Base-by-base conservation (phyloP, 441 rosid genomes). In the Euphorbia celastroides region DNA sequence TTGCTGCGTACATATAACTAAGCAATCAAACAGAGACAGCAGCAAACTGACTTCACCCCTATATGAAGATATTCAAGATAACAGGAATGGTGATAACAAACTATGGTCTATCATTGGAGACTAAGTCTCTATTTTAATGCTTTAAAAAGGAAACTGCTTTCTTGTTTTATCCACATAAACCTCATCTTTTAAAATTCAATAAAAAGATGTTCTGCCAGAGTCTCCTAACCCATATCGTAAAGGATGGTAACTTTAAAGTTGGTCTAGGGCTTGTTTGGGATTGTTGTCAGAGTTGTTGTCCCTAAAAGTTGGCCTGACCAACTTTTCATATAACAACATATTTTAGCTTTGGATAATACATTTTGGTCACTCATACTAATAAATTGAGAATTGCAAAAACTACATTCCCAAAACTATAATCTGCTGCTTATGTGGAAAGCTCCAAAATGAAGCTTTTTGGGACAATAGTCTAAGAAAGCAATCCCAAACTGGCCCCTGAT, bases 1-100 rank as follows among this genome's bases (percentile, higher is more conserved):
- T 65, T 67, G 50, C 77, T 75, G 76, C 70, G 72, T 59, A 56
- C 42, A 57, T 57, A 71, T 7, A 75, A 60, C 46, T 48, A 62
- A 57, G 46, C 44, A 70, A 72, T 73, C 72, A 5, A 60, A 65
- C 5, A 30, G 5, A 68, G 46, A 70, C 22, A 5, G 4, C 14
- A 16, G 55, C 57, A 61, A 17, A 70, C 36, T 5, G n/a, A n/a
- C 32, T 34, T 65, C 57, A 31, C 34, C 46, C 28, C 1, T 28
- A 30, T 22, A 57, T 11, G 36, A 34, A 2, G n/a, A 44, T 41
- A 11, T 41, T 11, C 25, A 34, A 2, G n/a, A 44, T 41, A 11
- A 44, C 27, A 27, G 13, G 26, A 57, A 17, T 36, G 55, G 26
- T 27, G 5, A 41, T 27, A 41, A 13, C 3, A 66, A 66, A 22